These are phyloP conservation scores for Venturia nashicola DNA, from an alignment of 2,329 filamentous ascomycete species.

Conservation along the genomic window DNA sequence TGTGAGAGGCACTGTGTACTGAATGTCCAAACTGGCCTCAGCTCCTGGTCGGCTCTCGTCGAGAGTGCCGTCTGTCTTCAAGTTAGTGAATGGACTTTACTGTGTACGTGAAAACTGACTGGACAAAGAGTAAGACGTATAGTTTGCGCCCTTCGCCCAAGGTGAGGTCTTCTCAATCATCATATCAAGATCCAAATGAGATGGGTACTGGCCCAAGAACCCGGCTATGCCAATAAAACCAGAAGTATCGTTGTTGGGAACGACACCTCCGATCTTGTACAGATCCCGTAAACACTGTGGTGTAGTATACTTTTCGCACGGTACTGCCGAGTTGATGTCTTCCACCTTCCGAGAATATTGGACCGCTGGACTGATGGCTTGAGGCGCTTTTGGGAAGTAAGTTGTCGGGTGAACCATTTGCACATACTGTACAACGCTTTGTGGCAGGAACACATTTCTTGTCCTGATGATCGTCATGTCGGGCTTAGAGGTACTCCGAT, in stretches of 20 bases:
- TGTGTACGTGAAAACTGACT: not conserved
- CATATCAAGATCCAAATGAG: conserved; percentile 3
- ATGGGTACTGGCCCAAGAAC: conserved; percentile 8
- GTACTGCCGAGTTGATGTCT: not conserved
- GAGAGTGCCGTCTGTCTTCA: not conserved
- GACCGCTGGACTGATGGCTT: not conserved
- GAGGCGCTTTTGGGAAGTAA: conserved; percentile 29
- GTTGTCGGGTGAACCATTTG: conserved; percentile 55
- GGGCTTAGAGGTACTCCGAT: conserved; percentile 32
- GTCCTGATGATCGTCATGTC: conserved; percentile 37
- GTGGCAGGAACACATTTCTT: conserved; percentile 49
- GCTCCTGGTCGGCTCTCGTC: not conserved
- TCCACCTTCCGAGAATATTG: not conserved
- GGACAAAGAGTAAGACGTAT: not conserved
- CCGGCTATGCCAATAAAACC: conserved; percentile 10
- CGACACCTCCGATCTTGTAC: conserved; percentile 32
- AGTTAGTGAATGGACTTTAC: not conserved
- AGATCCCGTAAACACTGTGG: conserved; percentile 34
- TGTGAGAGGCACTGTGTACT: conserved; percentile 8
- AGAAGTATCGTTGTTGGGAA: conserved; percentile 20
- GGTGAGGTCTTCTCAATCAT: conserved; percentile 9
- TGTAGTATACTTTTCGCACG: conserved; percentile 32
- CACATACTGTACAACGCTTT: conserved; percentile 40
- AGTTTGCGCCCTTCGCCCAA: conserved; percentile 4
- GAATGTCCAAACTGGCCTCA: conserved; percentile 11